Evolutionary conservation across 2,329 filamentous ascomycete genomes (phyloP).

Genomic region (Fusarium bactridioides): DNA sequence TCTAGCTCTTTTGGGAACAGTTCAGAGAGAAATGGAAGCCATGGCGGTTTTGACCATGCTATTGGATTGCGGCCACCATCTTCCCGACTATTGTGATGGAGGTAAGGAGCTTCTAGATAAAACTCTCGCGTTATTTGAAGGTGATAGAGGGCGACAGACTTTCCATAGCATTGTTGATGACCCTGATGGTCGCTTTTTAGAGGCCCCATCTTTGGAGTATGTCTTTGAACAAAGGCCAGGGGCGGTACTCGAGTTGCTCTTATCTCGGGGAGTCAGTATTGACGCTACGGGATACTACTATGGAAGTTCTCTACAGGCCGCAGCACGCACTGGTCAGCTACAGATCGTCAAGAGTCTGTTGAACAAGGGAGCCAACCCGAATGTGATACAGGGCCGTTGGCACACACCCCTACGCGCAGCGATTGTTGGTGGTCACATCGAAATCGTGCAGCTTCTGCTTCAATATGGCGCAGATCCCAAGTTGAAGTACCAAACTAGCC

Average conservation of each 20-base stretch:
- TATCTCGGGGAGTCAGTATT: conserved; percentile 1
- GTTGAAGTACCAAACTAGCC: neutral
- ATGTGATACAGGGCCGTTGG: conserved; percentile 4
- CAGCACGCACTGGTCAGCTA: neutral
- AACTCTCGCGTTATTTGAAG: neutral
- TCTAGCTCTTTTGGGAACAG: neutral
- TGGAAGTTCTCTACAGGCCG: conserved; percentile 13
- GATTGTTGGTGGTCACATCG: neutral
- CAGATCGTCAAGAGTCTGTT: neutral
- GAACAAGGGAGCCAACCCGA: neutral
- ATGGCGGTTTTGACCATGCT: neutral
- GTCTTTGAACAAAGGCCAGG: conserved; percentile 9
- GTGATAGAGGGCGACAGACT: neutral
- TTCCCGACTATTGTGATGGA: neutral
- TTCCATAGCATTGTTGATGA: neutral
- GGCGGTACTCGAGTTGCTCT: neutral
- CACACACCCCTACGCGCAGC: conserved; percentile 4
- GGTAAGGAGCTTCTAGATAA: neutral
- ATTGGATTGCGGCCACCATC: neutral
- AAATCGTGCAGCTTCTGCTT: neutral
- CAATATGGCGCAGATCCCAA: neutral
- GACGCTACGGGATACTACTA: conserved; percentile 14
- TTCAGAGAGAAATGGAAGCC: neutral
- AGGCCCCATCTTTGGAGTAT: neutral
- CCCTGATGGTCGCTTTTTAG: neutral